A percentile compares a stretch with the other conserved stretches of the same genome.
Evolutionary conservation across 805 yeast species (phyloP).

Genomic region (Candida chauliodis): DNA sequence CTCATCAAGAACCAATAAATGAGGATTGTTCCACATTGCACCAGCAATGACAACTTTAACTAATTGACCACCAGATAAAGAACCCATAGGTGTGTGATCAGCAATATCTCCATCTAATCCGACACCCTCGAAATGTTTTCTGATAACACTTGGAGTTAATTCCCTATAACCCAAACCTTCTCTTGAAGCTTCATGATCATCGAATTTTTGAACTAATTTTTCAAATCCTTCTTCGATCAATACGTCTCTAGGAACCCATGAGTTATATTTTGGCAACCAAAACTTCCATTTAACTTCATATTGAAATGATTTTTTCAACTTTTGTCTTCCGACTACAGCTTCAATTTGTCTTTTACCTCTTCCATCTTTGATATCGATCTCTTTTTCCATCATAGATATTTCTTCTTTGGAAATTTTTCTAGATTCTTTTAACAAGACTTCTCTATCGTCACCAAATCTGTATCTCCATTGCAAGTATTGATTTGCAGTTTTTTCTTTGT

Average conservation of each 20-base stretch:
- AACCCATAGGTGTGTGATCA: constrained; percentile 95
- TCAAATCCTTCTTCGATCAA: constrained; percentile 61
- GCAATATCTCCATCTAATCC: constrained; percentile 98
- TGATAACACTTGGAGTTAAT: constrained; percentile 81
- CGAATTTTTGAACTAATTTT: constrained; percentile 42
- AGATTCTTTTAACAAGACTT: constrained; percentile 88
- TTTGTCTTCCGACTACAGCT: constrained; percentile 96
- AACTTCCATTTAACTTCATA: constrained; percentile 87
- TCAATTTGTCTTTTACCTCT: constrained; percentile 85
- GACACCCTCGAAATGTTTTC: constrained; percentile 95
- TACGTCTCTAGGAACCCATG: constrained; percentile 86
- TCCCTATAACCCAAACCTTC: constrained; percentile 46
- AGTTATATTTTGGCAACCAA: constrained; percentile 89
- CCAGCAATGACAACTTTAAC: constrained; percentile 99
- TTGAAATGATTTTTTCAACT: constrained; percentile 93
- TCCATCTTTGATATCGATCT: constrained; percentile 80
- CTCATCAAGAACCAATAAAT: constrained; percentile 91
- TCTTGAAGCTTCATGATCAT: constrained; percentile 47
- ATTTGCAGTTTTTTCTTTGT: constrained; percentile 95
- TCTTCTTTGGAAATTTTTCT: constrained; percentile 79
- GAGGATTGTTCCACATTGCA: constrained; percentile 99
- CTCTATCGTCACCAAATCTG: constrained; percentile 97
- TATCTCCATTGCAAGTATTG: constrained; percentile 99
- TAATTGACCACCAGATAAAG: constrained; percentile 95
- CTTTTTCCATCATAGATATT: constrained; percentile 69